Percentiles rank a stretch among this genome's conserved stretches.
Conservation (phyloP, 768 basidiomycete genomes). For the Phanerochaete carnosa region DNA sequence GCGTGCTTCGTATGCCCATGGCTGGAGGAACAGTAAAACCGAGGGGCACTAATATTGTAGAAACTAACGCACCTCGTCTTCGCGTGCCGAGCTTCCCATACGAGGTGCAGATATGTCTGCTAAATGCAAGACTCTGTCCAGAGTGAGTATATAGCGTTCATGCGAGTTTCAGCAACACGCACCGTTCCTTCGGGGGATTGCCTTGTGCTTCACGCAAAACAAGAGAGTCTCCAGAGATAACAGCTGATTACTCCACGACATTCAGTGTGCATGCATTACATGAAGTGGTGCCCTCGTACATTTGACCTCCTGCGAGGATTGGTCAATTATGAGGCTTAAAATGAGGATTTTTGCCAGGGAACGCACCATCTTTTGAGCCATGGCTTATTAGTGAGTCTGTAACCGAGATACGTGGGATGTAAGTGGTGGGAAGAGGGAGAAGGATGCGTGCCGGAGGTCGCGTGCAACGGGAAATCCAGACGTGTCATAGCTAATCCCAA, state of each 20-base stretch:
- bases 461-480: constrained; percentile 13
- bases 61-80: constrained; percentile 70
- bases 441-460: constrained; percentile 2
- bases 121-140: constrained; percentile 76
- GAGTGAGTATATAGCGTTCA: neutral
- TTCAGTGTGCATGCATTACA: constrained; percentile 17
- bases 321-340: constrained; percentile 31
- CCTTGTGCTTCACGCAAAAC: constrained; percentile 82
- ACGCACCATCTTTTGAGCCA: constrained; percentile 79
- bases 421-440: neutral
- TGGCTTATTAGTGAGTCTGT: constrained; percentile 23
- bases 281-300: constrained; percentile 25
- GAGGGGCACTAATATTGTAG: neutral
- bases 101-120: constrained; percentile 85
- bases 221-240: constrained; percentile 87
- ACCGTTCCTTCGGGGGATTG: constrained; percentile 90
- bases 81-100: constrained; percentile 68
- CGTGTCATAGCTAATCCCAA: constrained; percentile 2
- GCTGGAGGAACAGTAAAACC: constrained; percentile 39
- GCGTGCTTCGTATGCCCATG: constrained; percentile 89
- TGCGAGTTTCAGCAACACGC: constrained; percentile 4
- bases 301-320: constrained; percentile 49
- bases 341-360: neutral
- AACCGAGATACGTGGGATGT: constrained; percentile 7
- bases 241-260: constrained; percentile 50